phyloP scores from a whole-genome alignment of 768 basidiomycete species.

The Pisolithus albus region DNA sequence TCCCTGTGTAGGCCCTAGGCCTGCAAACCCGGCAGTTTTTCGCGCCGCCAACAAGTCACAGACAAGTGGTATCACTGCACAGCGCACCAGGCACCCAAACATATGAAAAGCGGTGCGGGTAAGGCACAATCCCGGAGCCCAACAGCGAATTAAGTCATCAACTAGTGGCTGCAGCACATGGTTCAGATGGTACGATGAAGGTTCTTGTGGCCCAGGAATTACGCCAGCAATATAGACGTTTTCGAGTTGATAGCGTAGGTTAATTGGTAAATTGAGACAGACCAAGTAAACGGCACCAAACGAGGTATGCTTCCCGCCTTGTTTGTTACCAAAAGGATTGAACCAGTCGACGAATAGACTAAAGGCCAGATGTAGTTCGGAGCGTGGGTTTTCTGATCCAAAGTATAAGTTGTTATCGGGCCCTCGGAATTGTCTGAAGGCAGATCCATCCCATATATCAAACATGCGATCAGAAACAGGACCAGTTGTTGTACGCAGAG shows the following conservation, averaged over 20 bases:
- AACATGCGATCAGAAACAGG: neutral
- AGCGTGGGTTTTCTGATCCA: slow-evolving; percentile 2
- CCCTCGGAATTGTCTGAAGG: slow-evolving; percentile 22
- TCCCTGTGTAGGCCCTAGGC: slow-evolving; percentile 1
- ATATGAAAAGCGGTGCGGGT: slow-evolving; percentile 15
- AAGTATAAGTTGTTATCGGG: slow-evolving; percentile 21
- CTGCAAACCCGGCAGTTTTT: slow-evolving; percentile 19
- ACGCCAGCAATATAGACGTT: slow-evolving; percentile 30
- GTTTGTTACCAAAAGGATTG: slow-evolving; percentile 30
- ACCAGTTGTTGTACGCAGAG: neutral
- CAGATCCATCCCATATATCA: slow-evolving; percentile 23
- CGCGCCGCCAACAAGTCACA: slow-evolving; percentile 18
- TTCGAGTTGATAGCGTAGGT: slow-evolving; percentile 24
- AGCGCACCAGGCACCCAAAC: slow-evolving; percentile 22
- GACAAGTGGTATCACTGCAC: slow-evolving; percentile 24
- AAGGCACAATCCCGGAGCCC: slow-evolving; percentile 27
- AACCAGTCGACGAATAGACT: slow-evolving; percentile 32
- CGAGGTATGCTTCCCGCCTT: slow-evolving; percentile 21
- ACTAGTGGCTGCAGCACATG: slow-evolving; percentile 34
- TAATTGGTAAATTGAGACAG: slow-evolving; percentile 24
- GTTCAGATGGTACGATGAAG: slow-evolving; percentile 26
- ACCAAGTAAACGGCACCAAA: slow-evolving; percentile 26
- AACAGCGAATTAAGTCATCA: slow-evolving; percentile 30
- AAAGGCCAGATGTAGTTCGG: slow-evolving; percentile 20
- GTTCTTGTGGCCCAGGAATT: slow-evolving; percentile 19